These are phyloP conservation scores for Rhodotorula paludigena DNA, from an alignment of 768 basidiomycete genomes.

Conservation along the genomic window DNA sequence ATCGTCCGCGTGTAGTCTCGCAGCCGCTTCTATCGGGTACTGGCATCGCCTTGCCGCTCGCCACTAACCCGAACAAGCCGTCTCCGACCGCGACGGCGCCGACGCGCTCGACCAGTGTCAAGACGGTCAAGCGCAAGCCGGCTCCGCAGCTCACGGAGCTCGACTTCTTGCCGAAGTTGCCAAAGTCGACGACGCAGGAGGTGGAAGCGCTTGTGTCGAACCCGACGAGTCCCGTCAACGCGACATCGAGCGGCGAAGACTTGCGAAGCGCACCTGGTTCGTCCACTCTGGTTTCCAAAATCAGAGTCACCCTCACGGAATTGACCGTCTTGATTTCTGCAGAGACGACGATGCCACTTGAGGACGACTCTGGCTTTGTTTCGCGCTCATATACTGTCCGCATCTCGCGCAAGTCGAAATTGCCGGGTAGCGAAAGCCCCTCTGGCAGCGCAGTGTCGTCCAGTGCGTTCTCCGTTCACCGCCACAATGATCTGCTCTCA, in stretches of 20 bases:
- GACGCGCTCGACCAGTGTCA: background rate
- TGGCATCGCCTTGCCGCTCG: fast-evolving
- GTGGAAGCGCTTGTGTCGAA: background rate
- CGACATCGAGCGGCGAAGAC: background rate
- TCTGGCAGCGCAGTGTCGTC: background rate
- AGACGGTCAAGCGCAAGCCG: conserved; percentile 16
- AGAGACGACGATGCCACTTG: too few relatives aligned
- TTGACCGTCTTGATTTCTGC: too few relatives aligned
- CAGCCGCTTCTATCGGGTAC: background rate
- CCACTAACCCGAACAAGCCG: background rate
- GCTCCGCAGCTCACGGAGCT: background rate
- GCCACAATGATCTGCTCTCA: fast-evolving
- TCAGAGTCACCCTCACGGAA: too few relatives aligned
- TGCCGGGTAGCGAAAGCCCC: too few relatives aligned
- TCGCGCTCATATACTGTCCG: background rate
- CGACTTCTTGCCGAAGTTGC: background rate
- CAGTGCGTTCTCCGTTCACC: background rate
- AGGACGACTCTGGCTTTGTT: background rate
- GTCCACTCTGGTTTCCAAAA: too few relatives aligned
- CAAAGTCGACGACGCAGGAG: conserved; percentile 1
- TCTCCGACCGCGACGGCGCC: background rate
- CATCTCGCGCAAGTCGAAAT: background rate
- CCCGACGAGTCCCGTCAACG: background rate
- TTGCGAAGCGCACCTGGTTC: too few relatives aligned
- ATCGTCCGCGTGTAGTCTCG: conserved; percentile 5